A percentile compares a stretch with the other conserved stretches of the same genome.
phyloP scores from a whole-genome alignment of 2,329 filamentous ascomycete species.

The Diaporthe sp. region DNA sequence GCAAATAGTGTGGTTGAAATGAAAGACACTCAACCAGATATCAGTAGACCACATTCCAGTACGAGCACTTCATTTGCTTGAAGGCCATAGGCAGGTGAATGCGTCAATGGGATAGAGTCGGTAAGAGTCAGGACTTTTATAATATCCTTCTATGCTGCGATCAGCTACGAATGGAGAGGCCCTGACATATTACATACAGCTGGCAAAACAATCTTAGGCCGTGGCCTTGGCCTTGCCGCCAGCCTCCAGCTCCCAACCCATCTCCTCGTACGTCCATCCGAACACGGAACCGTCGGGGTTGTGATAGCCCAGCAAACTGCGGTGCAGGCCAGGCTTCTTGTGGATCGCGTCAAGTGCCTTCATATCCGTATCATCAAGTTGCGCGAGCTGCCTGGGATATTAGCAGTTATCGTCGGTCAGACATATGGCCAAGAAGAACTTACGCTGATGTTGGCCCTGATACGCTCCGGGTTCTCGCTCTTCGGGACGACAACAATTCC shows the following conservation, averaged over 20 bases:
- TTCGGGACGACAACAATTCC: slow-evolving; percentile 33
- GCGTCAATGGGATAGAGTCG: neutral
- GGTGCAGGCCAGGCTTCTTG: slow-evolving; percentile 30
- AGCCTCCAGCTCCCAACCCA: slow-evolving; percentile 28
- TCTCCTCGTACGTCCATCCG: slow-evolving; percentile 32
- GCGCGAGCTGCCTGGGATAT: slow-evolving; percentile 1
- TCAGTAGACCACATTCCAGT: neutral
- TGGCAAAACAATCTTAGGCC: neutral
- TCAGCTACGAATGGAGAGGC: neutral
- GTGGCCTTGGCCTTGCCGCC: slow-evolving; percentile 25
- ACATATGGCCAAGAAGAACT: neutral
- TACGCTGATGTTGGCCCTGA: slow-evolving; percentile 33
- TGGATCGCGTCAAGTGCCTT: slow-evolving; percentile 26
- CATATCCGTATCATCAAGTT: slow-evolving; percentile 29
- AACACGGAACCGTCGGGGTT: slow-evolving; percentile 18
- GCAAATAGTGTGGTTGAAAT: neutral
- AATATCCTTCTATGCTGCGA: neutral
- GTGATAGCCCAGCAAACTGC: slow-evolving; percentile 31
- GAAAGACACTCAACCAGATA: neutral
- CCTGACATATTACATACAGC: neutral
- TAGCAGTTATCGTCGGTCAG: neutral
- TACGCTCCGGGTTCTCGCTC: slow-evolving; percentile 32
- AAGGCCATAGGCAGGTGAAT: neutral
- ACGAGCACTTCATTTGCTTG: too few species aligned
- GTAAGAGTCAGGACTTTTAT: neutral